Evolutionary conservation across 371 early-diverging fungal species (phyloP), one percentile per base, ranked within the genome.

Genomic region (Mucor plumbeus): DNA sequence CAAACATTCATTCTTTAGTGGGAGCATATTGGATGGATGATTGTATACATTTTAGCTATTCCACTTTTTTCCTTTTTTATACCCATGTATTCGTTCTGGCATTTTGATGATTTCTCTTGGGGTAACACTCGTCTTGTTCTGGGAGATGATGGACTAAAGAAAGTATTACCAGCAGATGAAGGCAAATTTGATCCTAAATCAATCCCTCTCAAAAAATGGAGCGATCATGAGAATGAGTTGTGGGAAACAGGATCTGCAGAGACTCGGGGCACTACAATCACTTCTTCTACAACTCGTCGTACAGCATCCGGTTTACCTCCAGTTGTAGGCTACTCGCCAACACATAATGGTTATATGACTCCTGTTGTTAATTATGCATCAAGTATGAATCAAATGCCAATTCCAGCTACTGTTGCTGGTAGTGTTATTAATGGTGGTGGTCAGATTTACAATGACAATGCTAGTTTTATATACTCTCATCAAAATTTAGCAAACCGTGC

Each of bases 41-140:
- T 97, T 61, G 91, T 98, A 34, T 92, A 93, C 61, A 79, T 95
- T n/a, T 61, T 93, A 36, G 94, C 95, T 15, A 90, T 94, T 61
- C 95, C 95, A 0, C 76, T 94, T 48, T 95, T 92, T 72, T 85
- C 90, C 17, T 93, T 94, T 75, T 84, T 90, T 40, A 88, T 94
- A 65, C 95, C 95, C 5, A 65, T 95, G 62, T 95, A 94, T 69
- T 84, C 94, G 31, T 96, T 94, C 92, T 97, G 96, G 96, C 95
- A 96, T 81, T 95, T 97, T 83, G 97, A 98, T 75, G 97, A 97
- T 73, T 97, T 97, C 74, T 94, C 95, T 2, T 98, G 99, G 98
- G 99, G 99, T 75, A 95, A 96, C 75, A 99, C 99, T 13, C 92
- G 99, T 73, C 73, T 91, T 35, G 94, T 94, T 1, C 77, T 91